A percentile compares a stretch with the other conserved stretches of the same genome.
Conservation (phyloP, 2,329 filamentous ascomycete species). For the Aaosphaeria pasadenensis region DNA sequence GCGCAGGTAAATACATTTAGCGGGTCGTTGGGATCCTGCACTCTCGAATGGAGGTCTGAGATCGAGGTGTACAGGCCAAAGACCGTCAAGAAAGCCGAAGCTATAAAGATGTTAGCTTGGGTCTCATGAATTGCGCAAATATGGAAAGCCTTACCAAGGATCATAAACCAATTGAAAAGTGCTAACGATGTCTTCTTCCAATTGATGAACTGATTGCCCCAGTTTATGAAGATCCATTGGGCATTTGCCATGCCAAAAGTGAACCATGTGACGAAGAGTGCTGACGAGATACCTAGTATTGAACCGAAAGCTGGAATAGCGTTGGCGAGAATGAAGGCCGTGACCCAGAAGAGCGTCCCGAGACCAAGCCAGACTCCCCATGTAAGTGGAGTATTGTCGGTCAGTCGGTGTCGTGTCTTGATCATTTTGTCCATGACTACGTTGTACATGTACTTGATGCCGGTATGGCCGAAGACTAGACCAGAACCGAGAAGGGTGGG, state of each 20-base stretch:
- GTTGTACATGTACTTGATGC: constrained; percentile 61
- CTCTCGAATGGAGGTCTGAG: too few relatives aligned
- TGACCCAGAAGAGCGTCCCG: constrained; percentile 49
- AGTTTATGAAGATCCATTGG: constrained; percentile 28
- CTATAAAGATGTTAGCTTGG: too few relatives aligned
- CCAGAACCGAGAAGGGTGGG: constrained; percentile 68
- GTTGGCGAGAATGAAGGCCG: constrained; percentile 65
- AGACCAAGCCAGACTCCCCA: constrained; percentile 34
- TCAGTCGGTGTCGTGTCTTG: not conserved
- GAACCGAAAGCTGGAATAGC: constrained; percentile 66
- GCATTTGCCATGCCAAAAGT: constrained; percentile 38
- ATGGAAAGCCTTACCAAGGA: not conserved
- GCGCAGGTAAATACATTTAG: too few relatives aligned
- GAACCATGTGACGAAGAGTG: constrained; percentile 66
- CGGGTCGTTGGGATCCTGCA: too few relatives aligned
- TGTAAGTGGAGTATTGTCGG: constrained; percentile 5
- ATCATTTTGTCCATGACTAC: constrained; percentile 54
- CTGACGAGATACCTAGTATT: constrained; percentile 56
- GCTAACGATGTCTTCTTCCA: constrained; percentile 15
- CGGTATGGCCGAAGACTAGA: constrained; percentile 65
- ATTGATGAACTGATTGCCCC: constrained; percentile 35
- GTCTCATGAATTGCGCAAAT: too few relatives aligned
- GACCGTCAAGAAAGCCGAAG: too few relatives aligned
- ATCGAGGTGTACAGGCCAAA: too few relatives aligned
- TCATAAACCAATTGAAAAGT: constrained; percentile 1